Evolutionary conservation across 345 rosid genomes (phyloP).

Genomic region (Turritis glabra): DNA sequence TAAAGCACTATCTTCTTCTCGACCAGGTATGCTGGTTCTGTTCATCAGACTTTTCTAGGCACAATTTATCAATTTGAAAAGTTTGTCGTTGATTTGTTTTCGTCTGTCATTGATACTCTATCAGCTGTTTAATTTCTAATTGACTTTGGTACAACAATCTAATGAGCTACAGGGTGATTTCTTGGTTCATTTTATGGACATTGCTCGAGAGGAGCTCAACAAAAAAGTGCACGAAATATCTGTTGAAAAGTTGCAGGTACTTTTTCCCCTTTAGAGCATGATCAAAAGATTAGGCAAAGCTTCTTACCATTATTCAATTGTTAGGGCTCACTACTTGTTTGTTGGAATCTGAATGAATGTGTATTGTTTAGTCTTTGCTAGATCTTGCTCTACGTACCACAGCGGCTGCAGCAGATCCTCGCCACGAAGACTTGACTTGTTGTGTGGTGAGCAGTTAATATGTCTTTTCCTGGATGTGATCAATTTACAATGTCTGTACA

Average conservation of each 20-base stretch:
- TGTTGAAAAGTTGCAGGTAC: constrained; percentile 92
- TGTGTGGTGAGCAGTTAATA: constrained; percentile 64
- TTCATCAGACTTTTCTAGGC: constrained; percentile 5
- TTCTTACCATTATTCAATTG: constrained; percentile 9
- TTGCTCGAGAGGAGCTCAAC: constrained; percentile 86
- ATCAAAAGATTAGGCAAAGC: constrained; percentile 7
- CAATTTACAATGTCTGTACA: neutral
- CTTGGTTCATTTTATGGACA: constrained; percentile 98
- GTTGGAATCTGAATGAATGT: constrained; percentile 17
- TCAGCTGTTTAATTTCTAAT: constrained; percentile 3
- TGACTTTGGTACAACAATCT: constrained; percentile 6
- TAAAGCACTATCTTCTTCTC: constrained; percentile 96
- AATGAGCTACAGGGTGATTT: constrained; percentile 76
- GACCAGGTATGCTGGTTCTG: constrained; percentile 72
- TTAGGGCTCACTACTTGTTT: constrained; percentile 3
- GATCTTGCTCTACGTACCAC: constrained; percentile 96
- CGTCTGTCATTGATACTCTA: constrained; percentile 19
- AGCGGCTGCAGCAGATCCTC: constrained; percentile 96
- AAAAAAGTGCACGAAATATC: constrained; percentile 81
- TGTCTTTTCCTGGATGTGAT: constrained; percentile 22
- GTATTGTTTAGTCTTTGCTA: constrained; percentile 66
- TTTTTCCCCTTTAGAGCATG: neutral
- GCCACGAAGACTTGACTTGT: constrained; percentile 95
- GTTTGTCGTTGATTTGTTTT: neutral
- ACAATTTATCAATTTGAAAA: constrained; percentile 14